Evolutionary conservation across 768 basidiomycete species (phyloP).

Genomic region (Udeniomyces megalosporus): DNA sequence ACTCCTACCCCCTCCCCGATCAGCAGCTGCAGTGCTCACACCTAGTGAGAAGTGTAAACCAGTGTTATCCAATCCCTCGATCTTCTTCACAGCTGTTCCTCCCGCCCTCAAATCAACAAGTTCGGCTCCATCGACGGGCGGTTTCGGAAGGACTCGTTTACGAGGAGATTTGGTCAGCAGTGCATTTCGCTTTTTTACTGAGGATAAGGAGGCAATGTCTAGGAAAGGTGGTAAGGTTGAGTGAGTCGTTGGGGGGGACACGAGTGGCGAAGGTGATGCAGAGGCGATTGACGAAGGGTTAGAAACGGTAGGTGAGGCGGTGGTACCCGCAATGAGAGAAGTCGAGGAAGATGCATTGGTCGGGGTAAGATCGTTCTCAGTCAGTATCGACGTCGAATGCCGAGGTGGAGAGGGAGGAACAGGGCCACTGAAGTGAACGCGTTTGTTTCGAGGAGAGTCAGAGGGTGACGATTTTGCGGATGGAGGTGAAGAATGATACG

Average conservation of each 20-base stretch:
- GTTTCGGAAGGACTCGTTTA: not conserved
- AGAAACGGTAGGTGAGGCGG: no score
- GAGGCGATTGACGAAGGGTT: no score
- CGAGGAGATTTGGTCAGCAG: not conserved
- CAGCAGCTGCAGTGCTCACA: no score
- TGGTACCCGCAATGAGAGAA: no score
- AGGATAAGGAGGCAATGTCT: not conserved
- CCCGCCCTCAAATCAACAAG: not conserved
- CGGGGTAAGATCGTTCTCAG: not conserved
- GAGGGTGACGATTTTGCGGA: not conserved
- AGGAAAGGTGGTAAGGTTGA: not conserved
- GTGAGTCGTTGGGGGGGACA: not conserved
- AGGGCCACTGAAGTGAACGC: not conserved
- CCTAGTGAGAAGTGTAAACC: no score
- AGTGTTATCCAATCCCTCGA: not conserved
- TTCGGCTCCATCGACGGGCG: not conserved
- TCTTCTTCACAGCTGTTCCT: not conserved
- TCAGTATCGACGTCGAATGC: not conserved
- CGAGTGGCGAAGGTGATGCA: no score
- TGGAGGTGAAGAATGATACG: not conserved
- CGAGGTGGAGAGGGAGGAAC: not conserved
- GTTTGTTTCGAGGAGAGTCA: not conserved
- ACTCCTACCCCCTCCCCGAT: no score
- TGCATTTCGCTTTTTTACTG: not conserved
- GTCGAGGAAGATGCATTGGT: not conserved